phyloP scores from a whole-genome alignment of 176 grass and related monocot species.

The Alopecurus myosuroides region DNA sequence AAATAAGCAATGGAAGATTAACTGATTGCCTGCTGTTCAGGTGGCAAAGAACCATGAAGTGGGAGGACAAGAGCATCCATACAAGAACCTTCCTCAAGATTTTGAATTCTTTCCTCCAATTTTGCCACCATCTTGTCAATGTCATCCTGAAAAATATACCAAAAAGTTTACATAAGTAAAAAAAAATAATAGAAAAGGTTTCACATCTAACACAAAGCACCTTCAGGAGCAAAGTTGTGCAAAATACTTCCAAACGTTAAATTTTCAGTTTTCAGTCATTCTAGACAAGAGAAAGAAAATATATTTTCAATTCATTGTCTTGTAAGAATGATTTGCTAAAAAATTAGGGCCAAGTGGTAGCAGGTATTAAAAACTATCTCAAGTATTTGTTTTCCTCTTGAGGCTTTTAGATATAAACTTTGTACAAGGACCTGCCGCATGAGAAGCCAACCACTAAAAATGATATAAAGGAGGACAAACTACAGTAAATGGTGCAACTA shows the following conservation, averaged over 20 bases:
- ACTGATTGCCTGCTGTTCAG: slow-evolving; percentile 78
- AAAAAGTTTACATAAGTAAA: neutral
- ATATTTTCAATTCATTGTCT: neutral
- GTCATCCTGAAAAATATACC: slow-evolving; percentile 68
- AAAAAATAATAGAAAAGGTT: neutral
- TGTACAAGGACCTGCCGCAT: neutral
- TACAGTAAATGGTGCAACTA: neutral
- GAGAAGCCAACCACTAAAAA: neutral
- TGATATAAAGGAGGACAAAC: neutral
- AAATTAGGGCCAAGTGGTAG: neutral
- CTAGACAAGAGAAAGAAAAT: neutral
- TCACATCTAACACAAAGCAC: neutral
- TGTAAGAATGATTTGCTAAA: neutral
- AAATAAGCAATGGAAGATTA: slow-evolving; percentile 21
- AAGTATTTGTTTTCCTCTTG: neutral
- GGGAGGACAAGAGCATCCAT: slow-evolving; percentile 94
- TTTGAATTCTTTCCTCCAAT: slow-evolving; percentile 86
- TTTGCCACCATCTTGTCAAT: slow-evolving; percentile 98
- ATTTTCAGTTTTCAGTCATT: neutral
- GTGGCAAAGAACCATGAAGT: slow-evolving; percentile 96
- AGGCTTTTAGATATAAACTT: neutral
- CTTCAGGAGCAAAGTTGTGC: neutral
- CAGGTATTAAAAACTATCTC: neutral
- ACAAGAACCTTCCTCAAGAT: slow-evolving; percentile 87
- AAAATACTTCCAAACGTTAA: neutral